Evolutionary conservation across 73 alveolate species (phyloP), one percentile per base, ranked within the genome.

Genomic region (Durusdinium trenchii): DNA sequence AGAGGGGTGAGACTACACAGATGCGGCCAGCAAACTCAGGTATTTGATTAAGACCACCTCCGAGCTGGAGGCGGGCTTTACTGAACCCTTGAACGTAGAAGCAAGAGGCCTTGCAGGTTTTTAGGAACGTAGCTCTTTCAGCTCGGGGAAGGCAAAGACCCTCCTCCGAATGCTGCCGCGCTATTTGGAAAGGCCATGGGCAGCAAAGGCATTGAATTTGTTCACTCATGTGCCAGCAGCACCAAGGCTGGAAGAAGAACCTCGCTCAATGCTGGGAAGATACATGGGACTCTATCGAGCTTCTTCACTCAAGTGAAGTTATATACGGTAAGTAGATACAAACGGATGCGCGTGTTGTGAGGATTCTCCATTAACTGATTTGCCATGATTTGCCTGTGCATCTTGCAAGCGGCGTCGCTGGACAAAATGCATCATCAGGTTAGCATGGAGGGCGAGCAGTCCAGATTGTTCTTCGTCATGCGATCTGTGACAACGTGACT

Each of bases 401-500:
- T 57, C 23, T 57, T 57, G 69, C 12, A 57, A 57, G 23, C 69
- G 23, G 32, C 69, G 69, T 57, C 32, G 79, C 79, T 64, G 12
- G n/a, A 23, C 42, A 23, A n/a, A 36, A 4, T 30, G 42, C 47
- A 38, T 6, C 46, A 51, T 23, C 76, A 89, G 96, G 96, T 89
- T 40, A 48, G 57, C 69, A 62, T 89, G 96, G 86, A 89, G 69
- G 96, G 96, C 40, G 86, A 89, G 40, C 84, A 32, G 86, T 18
- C 96, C 61, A 71, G 78, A 0, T 42, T 89, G n/a, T 89, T 89
- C 67, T 89, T 89, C 35, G 96, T 89, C 40, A 89, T 89, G 96
- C 96, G 96, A 38, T 89, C 96, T 38, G 96, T 89, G 64, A 89
- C 96, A 20, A 64, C 96, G 96, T 73, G 69, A n/a, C 86, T 61